phyloP scores from a whole-genome alignment of 192 early-diverging fungal genomes.

The Piromyces finnis region DNA sequence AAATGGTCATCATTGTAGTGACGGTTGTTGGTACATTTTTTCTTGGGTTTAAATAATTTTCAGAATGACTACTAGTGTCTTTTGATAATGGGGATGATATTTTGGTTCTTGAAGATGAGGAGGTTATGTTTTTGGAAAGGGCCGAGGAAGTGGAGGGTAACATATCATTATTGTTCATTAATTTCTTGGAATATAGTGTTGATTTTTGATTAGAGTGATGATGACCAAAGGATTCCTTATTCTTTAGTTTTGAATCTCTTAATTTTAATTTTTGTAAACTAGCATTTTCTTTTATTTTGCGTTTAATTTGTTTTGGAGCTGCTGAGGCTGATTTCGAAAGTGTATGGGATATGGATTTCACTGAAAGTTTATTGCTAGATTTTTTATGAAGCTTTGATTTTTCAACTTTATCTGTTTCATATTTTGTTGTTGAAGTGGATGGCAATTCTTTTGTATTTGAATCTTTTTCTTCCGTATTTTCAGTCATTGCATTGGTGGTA shows the following conservation, averaged over 20 bases:
- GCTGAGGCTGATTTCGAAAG: background rate
- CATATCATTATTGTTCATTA: background rate
- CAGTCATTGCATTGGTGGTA: no score
- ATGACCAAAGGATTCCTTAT: background rate
- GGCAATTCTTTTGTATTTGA: background rate
- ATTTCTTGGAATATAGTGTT: background rate
- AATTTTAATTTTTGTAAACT: background rate
- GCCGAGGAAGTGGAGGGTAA: background rate
- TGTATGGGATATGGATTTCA: background rate
- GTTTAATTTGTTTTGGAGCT: background rate
- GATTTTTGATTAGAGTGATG: background rate
- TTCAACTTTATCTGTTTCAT: background rate
- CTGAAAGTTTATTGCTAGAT: background rate
- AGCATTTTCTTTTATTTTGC: background rate
- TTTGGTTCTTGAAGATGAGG: background rate
- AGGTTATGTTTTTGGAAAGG: background rate
- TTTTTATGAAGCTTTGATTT: background rate
- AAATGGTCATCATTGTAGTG: background rate
- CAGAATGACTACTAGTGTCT: background rate
- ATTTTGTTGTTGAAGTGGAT: background rate
- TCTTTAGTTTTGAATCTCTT: background rate
- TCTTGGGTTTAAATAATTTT: background rate
- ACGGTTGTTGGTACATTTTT: background rate
- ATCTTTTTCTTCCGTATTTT: background rate
- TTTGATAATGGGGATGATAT: background rate